phyloP scores from a whole-genome alignment of 2,329 filamentous ascomycete genomes.

The Chalaropsis ovoidea region DNA sequence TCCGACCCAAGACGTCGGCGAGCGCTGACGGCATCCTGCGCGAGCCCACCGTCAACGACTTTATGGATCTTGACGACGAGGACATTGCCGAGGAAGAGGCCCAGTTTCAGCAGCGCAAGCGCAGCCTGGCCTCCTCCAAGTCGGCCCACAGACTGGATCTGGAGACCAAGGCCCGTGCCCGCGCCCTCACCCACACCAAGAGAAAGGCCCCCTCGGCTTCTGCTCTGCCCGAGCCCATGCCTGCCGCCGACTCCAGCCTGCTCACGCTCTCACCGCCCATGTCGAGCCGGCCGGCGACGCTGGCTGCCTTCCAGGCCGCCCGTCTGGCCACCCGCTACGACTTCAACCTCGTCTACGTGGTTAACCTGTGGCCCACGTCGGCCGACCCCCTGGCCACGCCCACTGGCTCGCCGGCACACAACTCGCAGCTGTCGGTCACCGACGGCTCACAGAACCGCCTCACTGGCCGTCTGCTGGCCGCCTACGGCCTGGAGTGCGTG shows the following conservation, averaged over 20 bases:
- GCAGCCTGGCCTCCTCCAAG: background rate
- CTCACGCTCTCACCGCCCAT: slow-evolving; percentile 40
- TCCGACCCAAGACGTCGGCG: slow-evolving; percentile 20
- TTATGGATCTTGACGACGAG: slow-evolving; percentile 46
- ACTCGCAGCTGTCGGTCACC: slow-evolving; percentile 12
- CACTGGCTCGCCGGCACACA: background rate
- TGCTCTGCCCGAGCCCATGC: slow-evolving; percentile 21
- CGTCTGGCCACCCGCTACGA: slow-evolving; percentile 47
- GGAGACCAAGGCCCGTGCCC: slow-evolving; percentile 14
- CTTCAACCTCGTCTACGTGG: slow-evolving; percentile 50
- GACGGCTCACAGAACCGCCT: slow-evolving; percentile 30
- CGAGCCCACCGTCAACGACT: slow-evolving; percentile 46
- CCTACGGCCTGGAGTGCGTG: slow-evolving; percentile 44
- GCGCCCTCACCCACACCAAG: slow-evolving; percentile 19
- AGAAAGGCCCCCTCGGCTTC: background rate
- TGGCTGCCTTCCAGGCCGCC: slow-evolving; percentile 46
- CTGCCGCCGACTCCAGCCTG: slow-evolving; percentile 31
- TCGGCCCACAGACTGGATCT: slow-evolving; percentile 15
- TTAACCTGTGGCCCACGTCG: slow-evolving; percentile 46
- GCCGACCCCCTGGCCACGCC: slow-evolving; percentile 20
- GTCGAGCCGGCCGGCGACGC: slow-evolving; percentile 37
- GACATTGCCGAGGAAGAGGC: slow-evolving; percentile 43
- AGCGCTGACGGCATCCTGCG: slow-evolving; percentile 32
- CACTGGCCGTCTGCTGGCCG: slow-evolving; percentile 45
- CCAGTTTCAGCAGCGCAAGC: slow-evolving; percentile 22